Evolutionary conservation across 306 rosid species (phyloP).

Genomic region (Hylodesmum podocarpum): DNA sequence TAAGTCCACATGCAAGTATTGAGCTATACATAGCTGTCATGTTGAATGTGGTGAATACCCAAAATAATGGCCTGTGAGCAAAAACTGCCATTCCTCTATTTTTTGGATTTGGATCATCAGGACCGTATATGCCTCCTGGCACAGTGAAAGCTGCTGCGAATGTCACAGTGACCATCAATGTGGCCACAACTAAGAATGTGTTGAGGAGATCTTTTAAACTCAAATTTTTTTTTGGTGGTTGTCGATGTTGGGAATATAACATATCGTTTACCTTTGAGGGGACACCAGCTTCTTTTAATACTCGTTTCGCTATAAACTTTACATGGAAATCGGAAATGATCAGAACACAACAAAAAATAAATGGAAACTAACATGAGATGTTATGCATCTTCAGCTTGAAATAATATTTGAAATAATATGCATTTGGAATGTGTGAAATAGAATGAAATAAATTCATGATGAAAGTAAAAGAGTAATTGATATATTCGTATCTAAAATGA

Average conservation of each 20-base stretch:
- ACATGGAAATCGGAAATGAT: neutral
- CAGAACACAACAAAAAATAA: neutral
- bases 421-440: neutral
- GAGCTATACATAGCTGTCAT: conserved; percentile 16
- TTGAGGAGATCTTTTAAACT: neutral
- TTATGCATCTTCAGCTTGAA: neutral
- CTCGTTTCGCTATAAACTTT: neutral
- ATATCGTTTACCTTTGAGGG: neutral
- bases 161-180: conserved; percentile 29
- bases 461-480: neutral
- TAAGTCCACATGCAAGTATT: neutral
- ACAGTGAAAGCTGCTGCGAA: conserved; percentile 36
- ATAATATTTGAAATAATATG: neutral
- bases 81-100: neutral
- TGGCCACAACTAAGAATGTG: conserved; percentile 22
- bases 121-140: conserved; percentile 11
- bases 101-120: neutral
- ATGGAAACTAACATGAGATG: neutral
- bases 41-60: neutral
- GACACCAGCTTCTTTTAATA: neutral
- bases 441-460: neutral
- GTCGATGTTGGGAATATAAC: neutral
- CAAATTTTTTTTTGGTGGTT: neutral
- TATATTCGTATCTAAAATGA: neutral
- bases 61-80: neutral